Conservation (phyloP, 768 basidiomycete species). For the Coprinellus micaceus region DNA sequence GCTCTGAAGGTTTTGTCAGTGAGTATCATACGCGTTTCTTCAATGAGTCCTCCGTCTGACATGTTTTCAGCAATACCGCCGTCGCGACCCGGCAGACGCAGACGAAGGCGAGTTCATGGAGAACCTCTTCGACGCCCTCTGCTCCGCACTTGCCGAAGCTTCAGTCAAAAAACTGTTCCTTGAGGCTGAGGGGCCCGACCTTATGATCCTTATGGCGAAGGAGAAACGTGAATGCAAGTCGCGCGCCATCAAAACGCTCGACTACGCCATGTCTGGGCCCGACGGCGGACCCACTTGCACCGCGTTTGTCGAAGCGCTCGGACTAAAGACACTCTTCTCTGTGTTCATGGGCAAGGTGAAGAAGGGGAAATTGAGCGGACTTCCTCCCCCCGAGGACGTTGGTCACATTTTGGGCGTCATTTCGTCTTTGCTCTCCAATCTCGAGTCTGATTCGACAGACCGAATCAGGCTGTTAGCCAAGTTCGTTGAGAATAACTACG, state of each 20-base stretch:
- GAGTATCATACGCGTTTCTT: slow-evolving; percentile 25
- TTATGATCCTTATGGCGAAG: slow-evolving; percentile 97
- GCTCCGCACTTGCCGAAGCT: slow-evolving; percentile 78
- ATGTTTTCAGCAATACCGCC: slow-evolving; percentile 74
- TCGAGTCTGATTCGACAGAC: slow-evolving; percentile 77
- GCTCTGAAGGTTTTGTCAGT: slow-evolving; percentile 79
- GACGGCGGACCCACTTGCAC: slow-evolving; percentile 69
- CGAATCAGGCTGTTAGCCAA: slow-evolving; percentile 85
- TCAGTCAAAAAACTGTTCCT: slow-evolving; percentile 79
- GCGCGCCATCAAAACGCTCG: slow-evolving; percentile 84
- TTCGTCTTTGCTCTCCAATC: slow-evolving; percentile 82
- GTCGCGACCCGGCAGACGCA: slow-evolving; percentile 75
- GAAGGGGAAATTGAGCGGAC: slow-evolving; percentile 54
- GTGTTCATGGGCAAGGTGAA: slow-evolving; percentile 96
- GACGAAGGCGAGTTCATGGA: slow-evolving; percentile 99
- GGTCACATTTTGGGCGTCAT: slow-evolving; percentile 86
- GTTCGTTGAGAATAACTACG: slow-evolving; percentile 90
- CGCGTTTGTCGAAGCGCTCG: slow-evolving; percentile 82
- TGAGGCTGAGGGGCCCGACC: slow-evolving; percentile 89
- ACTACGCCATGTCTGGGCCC: slow-evolving; percentile 83
- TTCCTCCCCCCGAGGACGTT: slow-evolving; percentile 72
- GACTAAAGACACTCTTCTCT: slow-evolving; percentile 86
- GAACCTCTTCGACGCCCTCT: slow-evolving; percentile 87
- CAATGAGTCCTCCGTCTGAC: slow-evolving; percentile 7
- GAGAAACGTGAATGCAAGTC: slow-evolving; percentile 80